phyloP scores from a whole-genome alignment of 345 rosid species.

The Linum lewisii region DNA sequence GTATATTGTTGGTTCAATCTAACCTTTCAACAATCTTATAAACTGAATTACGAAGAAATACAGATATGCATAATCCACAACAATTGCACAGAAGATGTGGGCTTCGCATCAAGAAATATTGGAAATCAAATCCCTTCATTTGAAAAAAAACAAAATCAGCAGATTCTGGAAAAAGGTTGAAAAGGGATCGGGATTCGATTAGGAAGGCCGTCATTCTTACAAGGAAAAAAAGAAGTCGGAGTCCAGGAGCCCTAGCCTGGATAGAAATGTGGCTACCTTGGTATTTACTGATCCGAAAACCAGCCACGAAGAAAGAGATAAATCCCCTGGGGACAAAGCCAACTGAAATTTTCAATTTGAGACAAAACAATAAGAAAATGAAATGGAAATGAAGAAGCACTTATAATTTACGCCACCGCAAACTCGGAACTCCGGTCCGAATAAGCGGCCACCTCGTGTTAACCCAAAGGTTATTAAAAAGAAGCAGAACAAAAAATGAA shows the following conservation, averaged over 20 bases:
- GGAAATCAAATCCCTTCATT: no score
- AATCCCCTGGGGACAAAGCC: background rate
- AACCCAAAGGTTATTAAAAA: background rate
- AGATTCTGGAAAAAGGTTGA: background rate
- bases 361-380: background rate
- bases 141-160: background rate
- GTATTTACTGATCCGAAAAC: background rate
- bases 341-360: background rate
- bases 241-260: background rate
- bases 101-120: background rate
- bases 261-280: background rate
- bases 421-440: conserved; percentile 1
- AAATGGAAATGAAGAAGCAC: background rate
- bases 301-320: background rate
- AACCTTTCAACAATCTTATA: background rate
- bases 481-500: background rate
- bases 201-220: background rate
- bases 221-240: no score
- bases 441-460: background rate
- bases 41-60: background rate
- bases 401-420: background rate
- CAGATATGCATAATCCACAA: background rate
- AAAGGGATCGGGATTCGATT: background rate
- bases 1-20: background rate
- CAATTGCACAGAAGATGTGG: background rate